These are phyloP conservation scores for Sclerotinia sclerotiorum DNA, from an alignment of 2,329 filamentous ascomycete genomes.

Conservation along the genomic window DNA sequence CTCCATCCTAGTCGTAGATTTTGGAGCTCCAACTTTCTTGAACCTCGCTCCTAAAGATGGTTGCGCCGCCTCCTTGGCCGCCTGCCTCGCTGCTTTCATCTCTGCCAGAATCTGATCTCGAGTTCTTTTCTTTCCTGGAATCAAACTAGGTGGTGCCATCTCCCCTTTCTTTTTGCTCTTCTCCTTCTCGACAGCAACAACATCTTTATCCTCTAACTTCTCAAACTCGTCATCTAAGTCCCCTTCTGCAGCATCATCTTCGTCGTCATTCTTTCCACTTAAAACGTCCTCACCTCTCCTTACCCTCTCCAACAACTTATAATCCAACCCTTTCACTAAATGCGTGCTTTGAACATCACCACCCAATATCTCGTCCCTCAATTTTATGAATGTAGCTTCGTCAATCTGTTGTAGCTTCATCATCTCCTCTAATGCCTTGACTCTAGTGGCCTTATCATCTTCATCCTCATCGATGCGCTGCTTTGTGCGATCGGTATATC, in stretches of 20 bases:
- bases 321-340: conserved; percentile 88
- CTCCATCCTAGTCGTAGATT: conserved; percentile 58
- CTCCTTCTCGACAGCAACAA: conserved; percentile 52
- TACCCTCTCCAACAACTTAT: conserved; percentile 71
- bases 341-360: conserved; percentile 80
- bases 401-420: conserved; percentile 85
- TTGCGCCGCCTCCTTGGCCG: conserved; percentile 54
- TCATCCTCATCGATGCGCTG: conserved; percentile 53
- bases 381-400: conserved; percentile 70
- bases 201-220: conserved; percentile 53
- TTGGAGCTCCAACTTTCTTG: conserved; percentile 61
- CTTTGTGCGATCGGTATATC: conserved; percentile 81
- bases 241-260: conserved; percentile 35
- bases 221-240: conserved; percentile 69
- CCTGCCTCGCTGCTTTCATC: conserved; percentile 61
- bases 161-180: conserved; percentile 58
- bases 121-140: conserved; percentile 59
- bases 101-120: conserved; percentile 67
- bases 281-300: conserved; percentile 50
- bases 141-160: conserved; percentile 53
- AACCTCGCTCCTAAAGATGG: conserved; percentile 59
- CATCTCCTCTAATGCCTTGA: conserved; percentile 78
- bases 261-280: conserved; percentile 36
- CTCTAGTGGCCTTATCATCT: conserved; percentile 60
- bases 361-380: conserved; percentile 75